phyloP scores from a whole-genome alignment of 176 grass and related monocot genomes.

The Rhynchospora tenuis region DNA sequence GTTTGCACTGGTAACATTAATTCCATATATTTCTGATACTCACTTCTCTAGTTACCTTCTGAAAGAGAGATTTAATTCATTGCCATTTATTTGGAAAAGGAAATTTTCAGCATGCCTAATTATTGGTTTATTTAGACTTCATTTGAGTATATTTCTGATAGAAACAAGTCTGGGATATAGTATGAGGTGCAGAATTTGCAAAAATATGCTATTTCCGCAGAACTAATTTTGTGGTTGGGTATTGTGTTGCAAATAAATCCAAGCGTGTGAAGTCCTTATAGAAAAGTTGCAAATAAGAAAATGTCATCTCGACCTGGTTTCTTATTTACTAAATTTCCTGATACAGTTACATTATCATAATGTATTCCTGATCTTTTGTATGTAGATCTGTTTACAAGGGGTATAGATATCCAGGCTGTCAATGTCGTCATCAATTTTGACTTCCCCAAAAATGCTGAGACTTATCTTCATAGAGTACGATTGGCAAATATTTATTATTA shows the following conservation, averaged over 20 bases:
- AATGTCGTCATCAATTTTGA: slow-evolving; percentile 99
- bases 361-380: background rate
- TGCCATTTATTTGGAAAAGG: background rate
- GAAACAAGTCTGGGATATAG: slow-evolving; percentile 1
- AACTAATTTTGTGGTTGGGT: background rate
- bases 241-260: background rate
- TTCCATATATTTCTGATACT: background rate
- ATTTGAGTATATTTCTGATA: background rate
- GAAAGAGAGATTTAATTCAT: background rate
- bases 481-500: background rate
- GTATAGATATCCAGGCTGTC: slow-evolving; percentile 93
- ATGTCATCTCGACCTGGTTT: background rate
- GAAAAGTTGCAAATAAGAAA: background rate
- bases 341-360: background rate
- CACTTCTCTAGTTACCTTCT: background rate
- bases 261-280: background rate
- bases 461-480: slow-evolving; percentile 87
- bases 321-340: background rate
- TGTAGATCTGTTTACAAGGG: slow-evolving; percentile 96
- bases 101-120: background rate
- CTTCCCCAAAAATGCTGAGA: slow-evolving; percentile 83
- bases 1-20: slow-evolving; percentile 71
- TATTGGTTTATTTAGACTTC: background rate
- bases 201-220: background rate
- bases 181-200: background rate